Conservation (phyloP, 2,329 filamentous ascomycete genomes). For the Colletotrichum sp. region DNA sequence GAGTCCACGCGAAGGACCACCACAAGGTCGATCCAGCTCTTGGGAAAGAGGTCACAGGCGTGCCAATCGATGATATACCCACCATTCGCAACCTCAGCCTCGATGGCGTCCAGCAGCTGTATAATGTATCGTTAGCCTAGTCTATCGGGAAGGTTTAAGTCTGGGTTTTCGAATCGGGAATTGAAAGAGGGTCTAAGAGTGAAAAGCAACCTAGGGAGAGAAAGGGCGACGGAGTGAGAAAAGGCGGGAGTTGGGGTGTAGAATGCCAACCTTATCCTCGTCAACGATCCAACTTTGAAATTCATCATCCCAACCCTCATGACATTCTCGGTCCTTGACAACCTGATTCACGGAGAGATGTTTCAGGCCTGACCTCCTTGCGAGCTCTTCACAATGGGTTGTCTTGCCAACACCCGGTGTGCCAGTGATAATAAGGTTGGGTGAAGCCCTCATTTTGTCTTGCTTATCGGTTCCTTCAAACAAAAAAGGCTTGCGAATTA, state of each 20-base stretch:
- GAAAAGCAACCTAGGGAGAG: neutral
- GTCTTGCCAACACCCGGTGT: conserved; percentile 97
- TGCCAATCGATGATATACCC: conserved; percentile 98
- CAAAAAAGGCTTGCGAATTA: neutral
- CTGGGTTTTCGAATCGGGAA: neutral
- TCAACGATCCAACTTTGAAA: conserved; percentile 91
- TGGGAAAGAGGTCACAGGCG: conserved; percentile 93
- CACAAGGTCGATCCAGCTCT: conserved; percentile 93
- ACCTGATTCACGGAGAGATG: conserved; percentile 91
- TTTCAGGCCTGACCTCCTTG: conserved; percentile 75
- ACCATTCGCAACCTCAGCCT: conserved; percentile 77
- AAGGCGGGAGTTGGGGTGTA: neutral
- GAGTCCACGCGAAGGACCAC: conserved; percentile 88
- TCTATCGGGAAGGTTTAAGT: neutral
- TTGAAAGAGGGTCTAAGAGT: neutral
- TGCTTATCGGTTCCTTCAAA: neutral
- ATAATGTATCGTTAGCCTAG: neutral
- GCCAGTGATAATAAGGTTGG: conserved; percentile 94
- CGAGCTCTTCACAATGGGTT: conserved; percentile 84
- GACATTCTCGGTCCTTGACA: conserved; percentile 86
- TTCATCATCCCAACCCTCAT: conserved; percentile 87
- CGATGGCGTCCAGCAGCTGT: conserved; percentile 85
- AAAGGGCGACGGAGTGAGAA: neutral
- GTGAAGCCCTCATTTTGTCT: conserved; percentile 50
- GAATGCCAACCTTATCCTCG: conserved; percentile 78